These are phyloP conservation scores for Wickerhamiella brachini DNA, from an alignment of 805 yeast genomes.

Conservation along the genomic window DNA sequence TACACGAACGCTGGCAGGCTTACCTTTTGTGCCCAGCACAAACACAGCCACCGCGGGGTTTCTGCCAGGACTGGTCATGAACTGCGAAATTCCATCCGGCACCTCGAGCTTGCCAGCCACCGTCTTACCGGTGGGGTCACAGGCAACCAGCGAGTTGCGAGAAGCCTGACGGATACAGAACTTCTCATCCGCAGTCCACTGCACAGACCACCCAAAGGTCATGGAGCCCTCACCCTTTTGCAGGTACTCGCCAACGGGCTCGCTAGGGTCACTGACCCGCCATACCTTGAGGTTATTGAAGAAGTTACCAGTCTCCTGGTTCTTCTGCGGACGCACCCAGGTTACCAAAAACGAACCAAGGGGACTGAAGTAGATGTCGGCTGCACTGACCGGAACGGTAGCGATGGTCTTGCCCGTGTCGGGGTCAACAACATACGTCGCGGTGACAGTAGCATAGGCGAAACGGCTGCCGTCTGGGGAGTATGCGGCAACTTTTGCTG, in stretches of 20 bases:
- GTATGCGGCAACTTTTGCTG: constrained; percentile 52
- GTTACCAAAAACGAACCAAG: constrained; percentile 67
- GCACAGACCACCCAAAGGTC: constrained; percentile 65
- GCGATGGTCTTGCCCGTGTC: constrained; percentile 33
- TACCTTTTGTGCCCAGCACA: constrained; percentile 72
- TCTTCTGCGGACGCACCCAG: constrained; percentile 77
- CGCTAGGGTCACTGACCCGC: constrained; percentile 32
- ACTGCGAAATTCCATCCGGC: constrained; percentile 40
- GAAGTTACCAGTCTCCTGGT: constrained; percentile 59
- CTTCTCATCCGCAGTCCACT: constrained; percentile 70
- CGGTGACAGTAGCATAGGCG: constrained; percentile 56
- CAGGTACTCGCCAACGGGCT: constrained; percentile 43
- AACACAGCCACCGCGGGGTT: constrained; percentile 85
- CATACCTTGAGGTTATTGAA: constrained; percentile 70
- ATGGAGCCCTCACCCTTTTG: constrained; percentile 55
- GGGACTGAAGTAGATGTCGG: constrained; percentile 82
- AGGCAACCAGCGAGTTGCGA: constrained; percentile 47
- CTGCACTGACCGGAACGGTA: constrained; percentile 46
- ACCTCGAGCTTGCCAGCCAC: constrained; percentile 46
- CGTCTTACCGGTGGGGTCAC: constrained; percentile 34
- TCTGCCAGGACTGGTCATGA: constrained; percentile 71
- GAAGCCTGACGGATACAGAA: constrained; percentile 45
- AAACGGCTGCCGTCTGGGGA: constrained; percentile 54
- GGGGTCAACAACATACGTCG: constrained; percentile 47
- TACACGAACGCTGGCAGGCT: constrained; percentile 78